These are phyloP conservation scores for Micractinium sp. DNA, from an alignment of 139 green algal species.

Conservation along the genomic window DNA sequence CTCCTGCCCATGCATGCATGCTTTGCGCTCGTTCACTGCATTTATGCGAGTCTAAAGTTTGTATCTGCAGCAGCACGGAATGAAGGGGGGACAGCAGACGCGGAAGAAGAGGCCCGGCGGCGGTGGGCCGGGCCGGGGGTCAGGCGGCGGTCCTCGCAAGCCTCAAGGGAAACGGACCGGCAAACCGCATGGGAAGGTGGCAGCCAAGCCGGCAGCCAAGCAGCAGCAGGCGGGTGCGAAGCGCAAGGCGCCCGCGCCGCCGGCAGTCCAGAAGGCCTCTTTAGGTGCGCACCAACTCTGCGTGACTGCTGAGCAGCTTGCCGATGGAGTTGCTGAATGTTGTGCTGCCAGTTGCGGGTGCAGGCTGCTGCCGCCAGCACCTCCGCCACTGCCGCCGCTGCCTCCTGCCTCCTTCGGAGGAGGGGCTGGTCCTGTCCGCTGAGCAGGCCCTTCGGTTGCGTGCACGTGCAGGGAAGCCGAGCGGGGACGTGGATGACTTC, in stretches of 20 bases:
- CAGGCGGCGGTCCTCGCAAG: background rate
- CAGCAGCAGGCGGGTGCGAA: background rate
- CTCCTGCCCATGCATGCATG: no score
- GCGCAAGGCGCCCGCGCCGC: background rate
- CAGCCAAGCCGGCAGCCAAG: background rate
- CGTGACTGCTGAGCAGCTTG: no score
- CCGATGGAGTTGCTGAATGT: no score
- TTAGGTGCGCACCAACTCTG: background rate
- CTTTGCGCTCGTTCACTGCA: no score
- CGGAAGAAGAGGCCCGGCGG: background rate
- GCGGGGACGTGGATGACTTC: slow-evolving; percentile 27
- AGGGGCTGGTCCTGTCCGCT: background rate
- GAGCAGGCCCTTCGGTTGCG: background rate
- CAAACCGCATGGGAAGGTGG: background rate
- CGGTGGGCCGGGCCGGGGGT: background rate
- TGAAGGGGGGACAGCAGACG: background rate
- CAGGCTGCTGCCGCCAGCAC: background rate
- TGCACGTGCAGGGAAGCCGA: background rate
- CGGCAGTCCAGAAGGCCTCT: background rate
- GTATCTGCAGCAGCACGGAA: background rate
- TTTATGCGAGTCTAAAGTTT: background rate
- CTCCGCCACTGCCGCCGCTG: background rate
- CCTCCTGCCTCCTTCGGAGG: background rate
- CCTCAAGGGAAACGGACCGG: background rate
- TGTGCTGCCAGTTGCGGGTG: background rate